Evolutionary conservation across 345 rosid genomes (phyloP).

Genomic region (Populus nigra): DNA sequence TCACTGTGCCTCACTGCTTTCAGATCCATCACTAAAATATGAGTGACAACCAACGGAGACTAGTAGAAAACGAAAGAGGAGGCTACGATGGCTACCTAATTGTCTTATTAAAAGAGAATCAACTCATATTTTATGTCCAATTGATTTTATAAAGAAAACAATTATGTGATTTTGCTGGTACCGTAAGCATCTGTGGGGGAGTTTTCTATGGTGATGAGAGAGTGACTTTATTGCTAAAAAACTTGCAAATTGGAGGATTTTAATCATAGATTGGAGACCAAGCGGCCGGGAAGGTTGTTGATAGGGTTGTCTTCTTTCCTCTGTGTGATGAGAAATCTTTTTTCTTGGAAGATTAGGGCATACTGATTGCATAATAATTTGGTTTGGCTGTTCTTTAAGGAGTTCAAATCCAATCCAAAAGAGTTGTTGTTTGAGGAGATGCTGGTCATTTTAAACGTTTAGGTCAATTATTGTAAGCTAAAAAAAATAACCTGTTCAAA

Average conservation of each 20-base stretch:
- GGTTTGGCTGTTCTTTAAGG: constrained; percentile 4
- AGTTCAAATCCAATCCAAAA: neutral
- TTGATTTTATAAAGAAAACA: neutral
- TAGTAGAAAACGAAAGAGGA: neutral
- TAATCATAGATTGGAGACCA: neutral
- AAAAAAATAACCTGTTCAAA: no score
- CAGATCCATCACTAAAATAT: constrained; percentile 10
- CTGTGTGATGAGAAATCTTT: neutral
- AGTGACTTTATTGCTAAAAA: constrained; percentile 17
- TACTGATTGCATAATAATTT: neutral
- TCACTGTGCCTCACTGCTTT: constrained; percentile 13
- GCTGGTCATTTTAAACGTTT: neutral
- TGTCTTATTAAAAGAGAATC: constrained; percentile 26
- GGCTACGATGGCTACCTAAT: constrained; percentile 1
- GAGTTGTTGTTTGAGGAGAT: neutral
- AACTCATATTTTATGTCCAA: constrained; percentile 13
- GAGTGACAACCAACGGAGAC: neutral
- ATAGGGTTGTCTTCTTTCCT: constrained; percentile 10
- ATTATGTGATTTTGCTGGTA: neutral
- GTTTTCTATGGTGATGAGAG: constrained; percentile 7
- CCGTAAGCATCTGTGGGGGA: constrained; percentile 20
- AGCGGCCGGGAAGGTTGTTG: constrained; percentile 11
- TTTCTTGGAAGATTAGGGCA: neutral
- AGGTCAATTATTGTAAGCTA: neutral
- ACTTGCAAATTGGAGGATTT: neutral